Base-by-base conservation (phyloP, 495 filamentous ascomycete species). In the Penicillium cinerascens region DNA sequence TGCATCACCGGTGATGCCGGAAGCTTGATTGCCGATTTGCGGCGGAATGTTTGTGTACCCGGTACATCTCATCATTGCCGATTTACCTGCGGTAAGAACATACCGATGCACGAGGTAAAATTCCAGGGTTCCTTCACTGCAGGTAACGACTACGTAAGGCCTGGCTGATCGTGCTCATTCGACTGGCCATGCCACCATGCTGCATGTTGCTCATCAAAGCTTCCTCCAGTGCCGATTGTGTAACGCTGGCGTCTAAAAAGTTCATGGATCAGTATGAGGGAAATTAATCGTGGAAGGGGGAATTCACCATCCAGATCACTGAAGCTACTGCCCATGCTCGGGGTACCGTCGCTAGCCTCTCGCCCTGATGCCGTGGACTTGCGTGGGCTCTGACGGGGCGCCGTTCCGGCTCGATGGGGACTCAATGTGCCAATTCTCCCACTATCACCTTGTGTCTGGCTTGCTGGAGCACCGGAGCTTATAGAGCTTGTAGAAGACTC, bases 311-410 rank as follows among this genome's bases (percentile, higher is more conserved):
- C 95, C 23, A 98, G 76, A 73, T 98, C 93, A 68, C 92, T 96
- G 64, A 95, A 98, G 66, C 92, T 96, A 64, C 91, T 96, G 1
- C 92, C 91, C 88, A 97, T 97, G 58, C 95, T 98, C 0, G 91
- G 93, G 2, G 89, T 91, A 3, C 85, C 91, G 53, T 95, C 91
- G 59, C 90, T 95, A 6, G 83, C 79, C 36, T 89, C 86, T 45
- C 82, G 77, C 13, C 74, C 80, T 25, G 76, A 79, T 10, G 77
- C 40, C 11, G 46, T 72, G 45, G 79, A 81, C 36, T 68, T 71
- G 13, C 72, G 72, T 2, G 82, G 81, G 58, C 81, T 87, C 15
- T 78, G 72, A n/a, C 77, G 78, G 4, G 79, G 67, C 20, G 83
- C 58, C 52, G 85, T 83, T 3, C 76, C 75, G 0, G 78, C 72